Base-by-base conservation (phyloP, 2,329 filamentous ascomycete species). In the Ramularia endophylla region DNA sequence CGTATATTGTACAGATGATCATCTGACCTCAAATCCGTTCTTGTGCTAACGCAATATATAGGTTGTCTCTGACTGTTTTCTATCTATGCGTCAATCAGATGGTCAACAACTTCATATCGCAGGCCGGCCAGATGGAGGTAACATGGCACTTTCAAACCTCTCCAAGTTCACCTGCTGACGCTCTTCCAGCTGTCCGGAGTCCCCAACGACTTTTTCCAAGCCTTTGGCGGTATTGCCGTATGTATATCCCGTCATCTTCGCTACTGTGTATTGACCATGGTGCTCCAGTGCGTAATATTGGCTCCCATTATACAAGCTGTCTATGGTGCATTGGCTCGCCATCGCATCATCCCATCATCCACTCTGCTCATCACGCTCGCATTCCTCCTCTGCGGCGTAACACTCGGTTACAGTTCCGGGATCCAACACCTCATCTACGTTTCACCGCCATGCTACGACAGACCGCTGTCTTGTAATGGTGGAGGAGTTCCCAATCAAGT, bases 341-440 rank as follows among this genome's bases (percentile, higher is more conserved):
- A 62, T 13, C 76, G 82, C 51, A 81, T 65, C n/a, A 31, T 62
- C 11, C 46, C 63, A 28, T 55, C 55, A 2, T 60, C 62, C 0
- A 32, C 61, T 3, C 56, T 63, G 1, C 57, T 40, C 25, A 43
- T 43, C 30, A 30, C 38, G 27, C 11, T 37, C 6, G 36, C 46
- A 9, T 46, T 49, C 28, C 28, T 35, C 13, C 35, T 49, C 30
- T 46, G 43, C 27, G 43, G 27, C 6, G 36, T 40, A 17, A 38
- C 40, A 9, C 41, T 47, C 15, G 45, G 19, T 9, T 31, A 37
- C 11, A 38, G 41, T 25, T 18, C 37, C 6, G 12, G 38, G 13
- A 44, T 37, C 2, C 63, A 65, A 34, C 43, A 61, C 16, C 33
- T 55, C 11, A 63, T 66, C 11, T 66, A 65, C 39, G 36, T 11